Evolutionary conservation across 805 yeast genomes (phyloP), one percentile per base, ranked within the genome.

Genomic region (Myxozyma nipponensis): DNA sequence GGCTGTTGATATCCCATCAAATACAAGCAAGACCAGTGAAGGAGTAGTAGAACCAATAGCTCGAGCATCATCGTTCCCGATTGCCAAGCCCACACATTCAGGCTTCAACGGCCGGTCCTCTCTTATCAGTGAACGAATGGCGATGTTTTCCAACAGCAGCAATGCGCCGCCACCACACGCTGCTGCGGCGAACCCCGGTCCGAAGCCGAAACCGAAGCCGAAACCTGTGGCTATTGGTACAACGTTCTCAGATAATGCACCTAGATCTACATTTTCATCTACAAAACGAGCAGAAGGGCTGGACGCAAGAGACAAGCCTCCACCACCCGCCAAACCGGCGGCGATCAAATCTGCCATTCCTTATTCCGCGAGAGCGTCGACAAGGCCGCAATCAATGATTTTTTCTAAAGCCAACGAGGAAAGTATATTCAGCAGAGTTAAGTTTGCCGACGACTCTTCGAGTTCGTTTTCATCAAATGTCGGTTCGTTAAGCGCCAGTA

Each of bases 81-180:
- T 28, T 13, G 13, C 32, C 7, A 28, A 28, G 13, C n/a, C n/a
- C n/a, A n/a, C n/a, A n/a, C 32, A 28, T 28, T 9, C 13, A 9
- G 32, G 32, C 13, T 9, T 7, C 13, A 28, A 9, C 13, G 32
- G 32, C 32, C 7, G 32, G 32, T 28, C 32, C 13, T 45, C 43
- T 22, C 49, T 45, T 6, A 18, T 45, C 15, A 38, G 23, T 19
- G 44, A 45, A 7, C 36, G 49, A 25, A 13, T 45, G 15, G 44
- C 49, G 10, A 38, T 45, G 26, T 45, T 45, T 25, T 26, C 49
- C 5, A 34, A 37, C 10, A 7, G 22, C 19, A 17, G 23, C 35
- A 4, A 23, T 22, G 10, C 42, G 13, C 7, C 42, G 42, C 25
- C 9, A 1, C 17, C 39, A 2, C 6, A 19, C n/a, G 18, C 4